These are phyloP conservation scores for Carex scoparia DNA, from an alignment of 176 grass and related monocot species.

Conservation along the genomic window DNA sequence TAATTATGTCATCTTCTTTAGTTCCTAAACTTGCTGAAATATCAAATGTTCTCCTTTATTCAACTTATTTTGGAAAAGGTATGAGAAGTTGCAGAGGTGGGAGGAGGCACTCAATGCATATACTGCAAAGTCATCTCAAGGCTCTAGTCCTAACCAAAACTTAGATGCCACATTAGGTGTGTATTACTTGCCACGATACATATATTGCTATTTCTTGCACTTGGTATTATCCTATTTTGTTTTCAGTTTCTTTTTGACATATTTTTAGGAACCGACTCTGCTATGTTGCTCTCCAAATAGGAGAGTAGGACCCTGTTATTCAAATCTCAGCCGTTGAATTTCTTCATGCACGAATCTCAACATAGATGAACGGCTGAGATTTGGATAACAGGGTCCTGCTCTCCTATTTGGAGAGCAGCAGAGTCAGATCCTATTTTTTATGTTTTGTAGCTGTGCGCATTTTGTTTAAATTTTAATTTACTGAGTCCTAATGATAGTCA, in stretches of 20 bases:
- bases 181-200: conserved; percentile 1
- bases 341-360: too few relatives aligned
- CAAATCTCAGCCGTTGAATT: too few relatives aligned
- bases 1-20: neutral
- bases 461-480: neutral
- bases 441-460: neutral
- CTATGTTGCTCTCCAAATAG: too few relatives aligned
- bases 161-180: conserved; percentile 85
- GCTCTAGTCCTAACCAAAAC: conserved; percentile 67
- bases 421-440: neutral
- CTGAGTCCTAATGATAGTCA: neutral
- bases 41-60: conserved; percentile 3
- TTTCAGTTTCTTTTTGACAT: neutral
- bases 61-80: conserved; percentile 49
- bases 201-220: neutral
- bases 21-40: neutral
- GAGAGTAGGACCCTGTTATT: too few relatives aligned
- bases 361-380: too few relatives aligned
- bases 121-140: conserved; percentile 77
- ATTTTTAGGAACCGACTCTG: too few relatives aligned
- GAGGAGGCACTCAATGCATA: conserved; percentile 94
- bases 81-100: conserved; percentile 97
- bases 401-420: too few relatives aligned
- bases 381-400: too few relatives aligned
- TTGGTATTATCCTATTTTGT: neutral